These are phyloP conservation scores for Penicillium alfredii DNA, from an alignment of 495 filamentous ascomycete species.

Conservation along the genomic window DNA sequence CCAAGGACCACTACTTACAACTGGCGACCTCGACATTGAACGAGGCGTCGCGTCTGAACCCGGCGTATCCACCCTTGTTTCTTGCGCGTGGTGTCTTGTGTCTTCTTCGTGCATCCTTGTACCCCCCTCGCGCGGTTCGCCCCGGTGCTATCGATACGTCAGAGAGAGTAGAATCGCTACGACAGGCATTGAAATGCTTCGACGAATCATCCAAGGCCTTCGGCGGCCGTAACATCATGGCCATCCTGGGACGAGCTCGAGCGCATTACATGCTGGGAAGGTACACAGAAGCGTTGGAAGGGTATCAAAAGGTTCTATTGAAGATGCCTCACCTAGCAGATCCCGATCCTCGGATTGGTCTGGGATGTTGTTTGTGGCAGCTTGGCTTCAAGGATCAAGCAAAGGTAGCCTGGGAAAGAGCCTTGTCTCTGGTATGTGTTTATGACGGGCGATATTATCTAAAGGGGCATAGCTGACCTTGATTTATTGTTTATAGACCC, in stretches of 20 bases:
- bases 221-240: constrained; percentile 80
- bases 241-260: constrained; percentile 76
- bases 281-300: constrained; percentile 72
- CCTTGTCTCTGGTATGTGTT: constrained; percentile 59
- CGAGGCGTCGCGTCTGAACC: constrained; percentile 89
- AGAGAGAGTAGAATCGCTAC: constrained; percentile 72
- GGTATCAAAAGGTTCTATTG: constrained; percentile 78
- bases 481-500: no score
- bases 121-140: constrained; percentile 59
- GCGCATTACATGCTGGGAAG: constrained; percentile 77
- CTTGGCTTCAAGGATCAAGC: constrained; percentile 90
- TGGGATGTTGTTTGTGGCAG: constrained; percentile 95
- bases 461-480: no score
- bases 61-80: constrained; percentile 78
- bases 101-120: constrained; percentile 79
- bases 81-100: constrained; percentile 88
- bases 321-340: constrained; percentile 86
- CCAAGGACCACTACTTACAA: constrained; percentile 88
- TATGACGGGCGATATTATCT: no score
- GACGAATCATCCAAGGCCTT: constrained; percentile 86
- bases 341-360: constrained; percentile 89
- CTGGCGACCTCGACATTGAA: constrained; percentile 86
- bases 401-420: constrained; percentile 80
- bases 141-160: constrained; percentile 59
- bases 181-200: constrained; percentile 81